Conservation (phyloP, 345 rosid species). For the Ailanthus altissimus region DNA sequence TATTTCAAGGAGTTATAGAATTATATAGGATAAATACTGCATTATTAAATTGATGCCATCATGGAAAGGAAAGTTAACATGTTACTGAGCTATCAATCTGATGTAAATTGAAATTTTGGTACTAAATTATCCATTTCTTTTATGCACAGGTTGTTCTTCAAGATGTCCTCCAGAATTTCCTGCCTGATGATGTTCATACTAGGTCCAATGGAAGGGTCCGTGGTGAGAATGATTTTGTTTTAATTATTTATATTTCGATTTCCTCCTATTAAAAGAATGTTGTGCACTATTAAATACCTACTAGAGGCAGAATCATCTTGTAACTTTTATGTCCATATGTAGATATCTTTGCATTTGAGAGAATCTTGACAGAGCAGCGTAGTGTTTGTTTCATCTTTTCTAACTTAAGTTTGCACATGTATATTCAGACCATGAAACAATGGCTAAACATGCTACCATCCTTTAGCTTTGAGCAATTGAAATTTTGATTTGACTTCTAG, state of each 20-base stretch:
- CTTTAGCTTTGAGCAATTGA: constrained; percentile 13
- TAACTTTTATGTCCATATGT: not conserved
- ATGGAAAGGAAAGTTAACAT: not conserved
- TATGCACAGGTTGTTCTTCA: constrained; percentile 75
- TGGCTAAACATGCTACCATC: constrained; percentile 7
- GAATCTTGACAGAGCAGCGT: not conserved
- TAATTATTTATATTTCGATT: not conserved
- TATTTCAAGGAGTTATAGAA: not conserved
- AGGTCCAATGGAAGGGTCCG: constrained; percentile 89
- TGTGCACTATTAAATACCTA: not conserved
- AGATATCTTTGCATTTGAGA: not conserved
- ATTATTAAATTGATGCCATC: not conserved
- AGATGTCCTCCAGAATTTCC: constrained; percentile 62
- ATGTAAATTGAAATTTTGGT: not conserved
- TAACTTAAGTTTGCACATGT: not conserved
- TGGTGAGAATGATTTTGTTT: constrained; percentile 45
- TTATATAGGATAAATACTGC: not conserved
- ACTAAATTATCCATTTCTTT: constrained; percentile 12
- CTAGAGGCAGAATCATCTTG: constrained; percentile 3
- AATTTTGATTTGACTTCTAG: not conserved
- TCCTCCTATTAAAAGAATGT: not conserved
- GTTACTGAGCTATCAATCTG: not conserved
- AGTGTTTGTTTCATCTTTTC: not conserved
- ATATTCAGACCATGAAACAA: not conserved
- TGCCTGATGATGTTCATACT: constrained; percentile 82